Conservation (phyloP, 2,329 filamentous ascomycete species). For the Mycosphaerella sp. region DNA sequence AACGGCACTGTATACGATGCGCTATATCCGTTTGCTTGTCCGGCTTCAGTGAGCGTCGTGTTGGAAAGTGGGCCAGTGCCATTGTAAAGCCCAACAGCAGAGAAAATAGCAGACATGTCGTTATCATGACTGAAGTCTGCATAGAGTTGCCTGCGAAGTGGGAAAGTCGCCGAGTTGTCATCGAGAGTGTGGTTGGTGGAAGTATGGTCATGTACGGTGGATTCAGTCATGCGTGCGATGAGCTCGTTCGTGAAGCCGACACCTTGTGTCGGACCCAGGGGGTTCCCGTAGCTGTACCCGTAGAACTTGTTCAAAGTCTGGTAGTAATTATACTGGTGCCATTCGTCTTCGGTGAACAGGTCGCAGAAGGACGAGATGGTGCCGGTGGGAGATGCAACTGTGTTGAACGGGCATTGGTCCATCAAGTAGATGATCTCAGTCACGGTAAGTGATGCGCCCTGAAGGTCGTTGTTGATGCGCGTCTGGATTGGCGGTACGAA, state of each 20-base stretch:
- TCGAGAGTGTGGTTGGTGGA: conserved; percentile 75
- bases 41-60: conserved; percentile 44
- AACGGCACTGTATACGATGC: conserved; percentile 79
- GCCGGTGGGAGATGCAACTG: conserved; percentile 57
- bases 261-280: conserved; percentile 75
- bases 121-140: conserved; percentile 94
- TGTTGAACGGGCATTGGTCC: conserved; percentile 83
- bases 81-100: conserved; percentile 73
- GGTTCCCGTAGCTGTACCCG: conserved; percentile 68
- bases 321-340: conserved; percentile 74
- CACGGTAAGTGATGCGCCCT: conserved; percentile 58
- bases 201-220: conserved; percentile 65
- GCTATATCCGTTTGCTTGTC: conserved; percentile 60
- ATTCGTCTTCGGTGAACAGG: conserved; percentile 73
- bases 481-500: conserved; percentile 64
- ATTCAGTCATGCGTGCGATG: conserved; percentile 66
- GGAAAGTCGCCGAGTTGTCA: conserved; percentile 61
- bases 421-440: conserved; percentile 66
- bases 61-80: conserved; percentile 47
- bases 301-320: conserved; percentile 80
- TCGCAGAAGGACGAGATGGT: conserved; percentile 64
- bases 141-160: conserved; percentile 61
- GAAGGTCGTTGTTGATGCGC: conserved; percentile 63
- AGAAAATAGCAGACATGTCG: conserved; percentile 70
- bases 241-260: conserved; percentile 86